Percentiles rank a stretch among this genome's conserved stretches.
Conservation (phyloP, 106 monocot genomes). For the Dendrobium chrysotoxum region DNA sequence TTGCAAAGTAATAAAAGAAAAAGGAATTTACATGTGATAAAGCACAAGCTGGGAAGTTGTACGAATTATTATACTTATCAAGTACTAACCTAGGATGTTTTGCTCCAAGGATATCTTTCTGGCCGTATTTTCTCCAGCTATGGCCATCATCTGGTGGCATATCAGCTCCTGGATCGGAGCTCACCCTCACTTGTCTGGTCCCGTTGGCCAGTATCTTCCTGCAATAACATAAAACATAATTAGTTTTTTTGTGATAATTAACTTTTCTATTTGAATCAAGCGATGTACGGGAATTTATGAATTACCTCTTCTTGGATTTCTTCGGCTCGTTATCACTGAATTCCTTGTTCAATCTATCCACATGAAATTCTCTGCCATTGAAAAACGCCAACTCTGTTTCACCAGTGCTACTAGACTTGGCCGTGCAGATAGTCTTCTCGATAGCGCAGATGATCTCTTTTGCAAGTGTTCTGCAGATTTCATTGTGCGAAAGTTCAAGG, state of each 20-base stretch:
- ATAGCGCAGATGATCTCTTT: slow-evolving; percentile 8
- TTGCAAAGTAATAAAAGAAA: background rate
- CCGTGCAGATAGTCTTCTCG: slow-evolving; percentile 12
- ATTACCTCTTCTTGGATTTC: background rate
- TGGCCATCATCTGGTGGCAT: slow-evolving; percentile 31
- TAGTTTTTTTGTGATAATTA: background rate
- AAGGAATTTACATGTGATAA: background rate
- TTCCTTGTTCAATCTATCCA: background rate
- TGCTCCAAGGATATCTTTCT: slow-evolving; percentile 50
- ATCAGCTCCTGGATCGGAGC: background rate
- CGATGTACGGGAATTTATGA: background rate
- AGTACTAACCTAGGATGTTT: slow-evolving; percentile 43
- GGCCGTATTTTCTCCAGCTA: slow-evolving; percentile 67
- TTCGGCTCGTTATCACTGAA: background rate
- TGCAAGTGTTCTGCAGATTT: slow-evolving; percentile 9
- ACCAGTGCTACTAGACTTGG: background rate
- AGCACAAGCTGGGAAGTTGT: no score
- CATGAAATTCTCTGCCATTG: background rate
- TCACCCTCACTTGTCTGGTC: slow-evolving; percentile 1
- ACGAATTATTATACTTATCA: background rate
- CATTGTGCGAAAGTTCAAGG: background rate
- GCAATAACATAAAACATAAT: background rate
- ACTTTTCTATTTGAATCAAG: background rate
- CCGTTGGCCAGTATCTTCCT: slow-evolving; percentile 1
- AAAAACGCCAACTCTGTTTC: background rate